These are phyloP conservation scores for Podaxis sp. DNA, from an alignment of 768 basidiomycete species.

Conservation along the genomic window DNA sequence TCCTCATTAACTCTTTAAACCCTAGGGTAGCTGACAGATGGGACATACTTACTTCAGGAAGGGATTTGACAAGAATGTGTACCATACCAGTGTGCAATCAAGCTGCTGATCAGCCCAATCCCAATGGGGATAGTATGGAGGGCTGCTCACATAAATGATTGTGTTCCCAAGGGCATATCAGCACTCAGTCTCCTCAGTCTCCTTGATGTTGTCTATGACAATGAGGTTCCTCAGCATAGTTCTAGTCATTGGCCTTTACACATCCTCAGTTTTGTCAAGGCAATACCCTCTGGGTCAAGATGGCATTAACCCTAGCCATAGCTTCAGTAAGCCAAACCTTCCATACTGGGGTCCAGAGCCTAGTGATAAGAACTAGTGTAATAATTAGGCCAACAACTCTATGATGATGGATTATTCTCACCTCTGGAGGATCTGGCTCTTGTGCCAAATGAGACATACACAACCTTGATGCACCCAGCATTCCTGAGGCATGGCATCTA, in stretches of 20 bases:
- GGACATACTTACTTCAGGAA: no score
- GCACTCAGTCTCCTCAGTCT: not conserved
- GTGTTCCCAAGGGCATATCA: no score
- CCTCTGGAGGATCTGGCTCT: slow-evolving; percentile 34
- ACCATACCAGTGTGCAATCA: no score
- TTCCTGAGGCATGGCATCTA: slow-evolving; percentile 54
- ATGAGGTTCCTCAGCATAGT: not conserved
- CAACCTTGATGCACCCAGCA: slow-evolving; percentile 42
- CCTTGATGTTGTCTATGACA: not conserved
- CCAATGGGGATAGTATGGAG: no score
- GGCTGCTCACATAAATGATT: no score
- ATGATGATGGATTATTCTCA: slow-evolving; percentile 32
- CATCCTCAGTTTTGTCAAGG: not conserved
- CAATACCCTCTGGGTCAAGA: not conserved
- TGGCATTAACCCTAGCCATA: not conserved
- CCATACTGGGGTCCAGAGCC: not conserved
- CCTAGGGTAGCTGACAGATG: no score
- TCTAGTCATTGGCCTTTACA: not conserved
- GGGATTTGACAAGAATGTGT: no score
- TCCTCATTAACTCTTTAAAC: no score
- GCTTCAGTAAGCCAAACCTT: not conserved
- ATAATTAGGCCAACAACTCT: slow-evolving; percentile 9
- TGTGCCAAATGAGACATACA: slow-evolving; percentile 33
- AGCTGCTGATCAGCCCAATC: no score
- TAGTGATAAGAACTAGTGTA: not conserved